Percentiles rank a stretch among this genome's conserved stretches.
phyloP scores from a whole-genome alignment of 345 rosid genomes.

The Geranium rotundifolium region DNA sequence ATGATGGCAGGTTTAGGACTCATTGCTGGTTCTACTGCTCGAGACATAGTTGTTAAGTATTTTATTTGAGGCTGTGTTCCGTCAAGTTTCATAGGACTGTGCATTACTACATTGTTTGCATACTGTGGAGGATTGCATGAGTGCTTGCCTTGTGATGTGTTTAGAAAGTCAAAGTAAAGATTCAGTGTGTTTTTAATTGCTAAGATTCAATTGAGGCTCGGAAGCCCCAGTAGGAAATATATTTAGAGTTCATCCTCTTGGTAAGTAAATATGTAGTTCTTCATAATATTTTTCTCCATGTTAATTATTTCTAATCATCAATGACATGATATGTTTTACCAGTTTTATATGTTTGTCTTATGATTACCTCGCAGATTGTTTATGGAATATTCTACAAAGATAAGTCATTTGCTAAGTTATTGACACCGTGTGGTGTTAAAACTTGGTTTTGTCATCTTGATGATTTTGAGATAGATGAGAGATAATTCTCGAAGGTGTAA shows the following conservation, averaged over 20 bases:
- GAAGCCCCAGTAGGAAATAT: slow-evolving; percentile 24
- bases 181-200: slow-evolving; percentile 27
- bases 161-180: slow-evolving; percentile 23
- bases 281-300: not conserved
- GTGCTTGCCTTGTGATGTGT: slow-evolving; percentile 19
- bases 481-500: not conserved
- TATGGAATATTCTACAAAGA: too few species aligned
- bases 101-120: slow-evolving; percentile 15
- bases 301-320: not conserved
- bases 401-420: too few species aligned
- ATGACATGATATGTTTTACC: not conserved
- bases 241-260: not conserved
- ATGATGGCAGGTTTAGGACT: slow-evolving; percentile 41
- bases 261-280: not conserved
- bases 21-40: slow-evolving; percentile 15
- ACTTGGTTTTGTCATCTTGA: not conserved
- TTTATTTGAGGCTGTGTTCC: slow-evolving; percentile 22
- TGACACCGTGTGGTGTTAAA: too few species aligned
- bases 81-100: slow-evolving; percentile 17
- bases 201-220: slow-evolving; percentile 31
- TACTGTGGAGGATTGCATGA: slow-evolving; percentile 27
- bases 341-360: too few species aligned
- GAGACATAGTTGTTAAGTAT: slow-evolving; percentile 18
- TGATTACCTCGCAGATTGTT: too few species aligned
- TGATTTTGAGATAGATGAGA: not conserved